A percentile compares a stretch with the other conserved stretches of the same genome.
Conservation (phyloP, 1,284 basidiomycete genomes). For the Papiliotrema fonsecae region DNA sequence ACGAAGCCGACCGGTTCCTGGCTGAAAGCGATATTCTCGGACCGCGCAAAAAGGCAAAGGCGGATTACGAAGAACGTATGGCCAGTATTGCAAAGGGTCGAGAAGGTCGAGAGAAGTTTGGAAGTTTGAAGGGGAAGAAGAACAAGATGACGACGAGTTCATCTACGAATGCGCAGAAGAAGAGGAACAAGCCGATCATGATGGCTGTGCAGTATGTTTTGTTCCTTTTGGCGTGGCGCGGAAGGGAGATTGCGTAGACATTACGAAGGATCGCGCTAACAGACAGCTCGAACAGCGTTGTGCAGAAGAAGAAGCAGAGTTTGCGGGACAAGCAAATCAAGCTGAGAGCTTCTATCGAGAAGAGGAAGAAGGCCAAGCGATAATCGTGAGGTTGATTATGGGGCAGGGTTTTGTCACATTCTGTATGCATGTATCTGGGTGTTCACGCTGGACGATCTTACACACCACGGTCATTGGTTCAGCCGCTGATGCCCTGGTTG, state of each 20-base stretch:
- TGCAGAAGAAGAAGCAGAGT: slow-evolving; percentile 80
- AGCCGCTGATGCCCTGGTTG: too few species aligned
- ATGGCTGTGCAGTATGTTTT: slow-evolving; percentile 69
- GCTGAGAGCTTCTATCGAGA: slow-evolving; percentile 44
- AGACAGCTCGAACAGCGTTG: slow-evolving; percentile 43
- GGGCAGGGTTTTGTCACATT: background rate
- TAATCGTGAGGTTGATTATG: slow-evolving; percentile 14
- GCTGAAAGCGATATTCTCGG: slow-evolving; percentile 92
- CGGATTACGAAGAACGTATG: slow-evolving; percentile 91
- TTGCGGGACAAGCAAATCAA: slow-evolving; percentile 68
- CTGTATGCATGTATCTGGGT: too few species aligned
- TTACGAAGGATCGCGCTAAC: slow-evolving; percentile 2
- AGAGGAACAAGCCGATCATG: slow-evolving; percentile 87
- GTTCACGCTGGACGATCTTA: too few species aligned
- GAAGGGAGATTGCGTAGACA: background rate
- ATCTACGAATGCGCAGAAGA: slow-evolving; percentile 84
- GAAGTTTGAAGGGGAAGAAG: slow-evolving; percentile 81
- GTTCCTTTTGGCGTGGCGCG: too few species aligned
- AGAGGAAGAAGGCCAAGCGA: slow-evolving; percentile 47
- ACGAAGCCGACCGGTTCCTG: slow-evolving; percentile 62
- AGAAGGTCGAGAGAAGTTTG: slow-evolving; percentile 94
- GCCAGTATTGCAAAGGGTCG: slow-evolving; percentile 87
- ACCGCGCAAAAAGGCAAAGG: slow-evolving; percentile 87
- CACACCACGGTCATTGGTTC: too few species aligned
- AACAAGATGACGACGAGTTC: slow-evolving; percentile 72